Conservation (phyloP, 2,329 filamentous ascomycete species). For the Colletotrichum destructivum region DNA sequence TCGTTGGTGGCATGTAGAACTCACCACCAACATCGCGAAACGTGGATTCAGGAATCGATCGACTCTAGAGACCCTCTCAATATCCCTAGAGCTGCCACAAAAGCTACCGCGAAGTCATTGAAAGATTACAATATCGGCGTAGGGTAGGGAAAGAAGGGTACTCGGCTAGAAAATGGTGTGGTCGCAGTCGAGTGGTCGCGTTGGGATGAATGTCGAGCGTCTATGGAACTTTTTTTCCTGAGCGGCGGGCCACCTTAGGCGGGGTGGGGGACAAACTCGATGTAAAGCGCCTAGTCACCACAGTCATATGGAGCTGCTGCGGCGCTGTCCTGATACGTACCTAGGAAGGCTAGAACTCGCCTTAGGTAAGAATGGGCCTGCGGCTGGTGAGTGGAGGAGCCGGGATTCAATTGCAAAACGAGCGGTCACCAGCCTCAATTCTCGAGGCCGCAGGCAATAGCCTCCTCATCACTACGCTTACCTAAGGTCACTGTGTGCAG, state of each 20-base stretch:
- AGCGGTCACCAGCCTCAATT: conserved; percentile 2
- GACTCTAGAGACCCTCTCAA: conserved; percentile 83
- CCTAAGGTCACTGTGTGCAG: conserved; percentile 1
- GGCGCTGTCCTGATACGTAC: conserved; percentile 1
- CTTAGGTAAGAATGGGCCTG: conserved; percentile 28
- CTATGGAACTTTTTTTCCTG: conserved; percentile 41
- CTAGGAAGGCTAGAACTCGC: conserved; percentile 20
- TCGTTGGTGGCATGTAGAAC: conserved; percentile 48
- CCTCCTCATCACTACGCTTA: conserved; percentile 22
- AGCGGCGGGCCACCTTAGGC: conserved; percentile 38
- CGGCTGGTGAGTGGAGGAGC: background rate
- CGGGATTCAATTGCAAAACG: conserved; percentile 10
- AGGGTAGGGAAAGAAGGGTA: conserved; percentile 12
- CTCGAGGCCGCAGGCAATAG: background rate
- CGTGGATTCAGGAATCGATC: conserved; percentile 60
- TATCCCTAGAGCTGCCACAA: conserved; percentile 82
- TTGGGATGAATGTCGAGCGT: conserved; percentile 6
- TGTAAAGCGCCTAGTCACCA: conserved; percentile 39
- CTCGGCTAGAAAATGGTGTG: conserved; percentile 17
- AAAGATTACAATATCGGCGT: conserved; percentile 47
- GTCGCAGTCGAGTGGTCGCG: conserved; percentile 22
- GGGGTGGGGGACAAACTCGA: conserved; percentile 41
- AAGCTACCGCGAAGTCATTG: conserved; percentile 80
- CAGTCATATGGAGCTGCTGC: conserved; percentile 32
- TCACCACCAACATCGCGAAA: conserved; percentile 63